Evolutionary conservation across 768 basidiomycete genomes (phyloP).

Genomic region (Russula dissimulans): DNA sequence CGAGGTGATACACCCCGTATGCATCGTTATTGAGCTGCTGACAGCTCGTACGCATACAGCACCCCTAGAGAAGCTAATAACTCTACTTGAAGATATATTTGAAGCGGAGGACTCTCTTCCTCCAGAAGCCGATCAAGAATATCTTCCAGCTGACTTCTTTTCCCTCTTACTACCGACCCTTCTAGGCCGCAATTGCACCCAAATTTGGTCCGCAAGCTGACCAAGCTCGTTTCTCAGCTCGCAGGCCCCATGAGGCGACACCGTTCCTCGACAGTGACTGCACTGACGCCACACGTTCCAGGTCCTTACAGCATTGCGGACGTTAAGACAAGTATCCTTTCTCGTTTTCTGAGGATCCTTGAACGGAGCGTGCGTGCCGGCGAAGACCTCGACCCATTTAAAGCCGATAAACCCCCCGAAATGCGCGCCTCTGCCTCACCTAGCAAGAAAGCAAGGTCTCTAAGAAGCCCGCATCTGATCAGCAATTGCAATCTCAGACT

Average conservation of each 20-base stretch:
- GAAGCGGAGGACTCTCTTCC: conserved; percentile 69
- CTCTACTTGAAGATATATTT: conserved; percentile 76
- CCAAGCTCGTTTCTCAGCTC: conserved; percentile 57
- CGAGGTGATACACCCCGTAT: conserved; percentile 36
- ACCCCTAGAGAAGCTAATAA: conserved; percentile 67
- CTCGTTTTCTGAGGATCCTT: conserved; percentile 63
- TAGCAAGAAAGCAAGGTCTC: conserved; percentile 38
- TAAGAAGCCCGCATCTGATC: conserved; percentile 25
- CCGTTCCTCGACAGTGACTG: conserved; percentile 33
- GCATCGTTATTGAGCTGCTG: neutral
- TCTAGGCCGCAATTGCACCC: conserved; percentile 54
- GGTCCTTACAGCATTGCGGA: conserved; percentile 48
- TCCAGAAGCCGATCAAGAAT: conserved; percentile 39
- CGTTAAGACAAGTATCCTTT: conserved; percentile 53
- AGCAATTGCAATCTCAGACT: conserved; percentile 38
- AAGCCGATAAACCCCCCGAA: conserved; percentile 21
- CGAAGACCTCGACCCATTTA: conserved; percentile 70
- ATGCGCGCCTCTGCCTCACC: conserved; percentile 20
- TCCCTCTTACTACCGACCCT: conserved; percentile 52
- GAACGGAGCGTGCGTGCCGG: conserved; percentile 71
- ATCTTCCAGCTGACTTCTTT: conserved; percentile 55
- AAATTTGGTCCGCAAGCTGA: conserved; percentile 54
- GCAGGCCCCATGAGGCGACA: conserved; percentile 61
- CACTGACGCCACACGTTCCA: conserved; percentile 36
- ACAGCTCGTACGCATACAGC: conserved; percentile 27